Evolutionary conservation across 2,329 filamentous ascomycete genomes (phyloP), one percentile per base, ranked within the genome.

Genomic region (Epichloe sibirici): DNA sequence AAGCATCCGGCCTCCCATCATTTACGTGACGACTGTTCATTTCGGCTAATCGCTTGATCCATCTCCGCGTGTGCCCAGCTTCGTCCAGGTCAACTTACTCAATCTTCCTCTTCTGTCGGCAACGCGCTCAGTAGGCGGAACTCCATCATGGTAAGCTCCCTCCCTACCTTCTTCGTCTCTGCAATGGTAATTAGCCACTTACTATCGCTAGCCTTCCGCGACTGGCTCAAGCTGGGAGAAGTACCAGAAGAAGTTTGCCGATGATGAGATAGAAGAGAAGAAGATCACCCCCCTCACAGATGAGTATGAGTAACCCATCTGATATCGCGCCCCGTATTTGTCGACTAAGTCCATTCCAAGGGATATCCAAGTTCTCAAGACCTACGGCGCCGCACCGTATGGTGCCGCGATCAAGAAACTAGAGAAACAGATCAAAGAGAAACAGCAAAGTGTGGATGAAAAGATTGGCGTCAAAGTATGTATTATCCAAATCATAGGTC

Each of bases 361-460:
- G 77, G 93, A 98, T 76, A 98, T 98, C 65, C 90, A 96, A 75
- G 93, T 98, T 60, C 82, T 98, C 63, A 98, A 97, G 77, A 98
- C 93, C 57, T 98, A 98, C 71, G 94, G 94, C 64, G 90, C 91
- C 38, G 93, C 93, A 54, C 93, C 93, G 35, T 98, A 98, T 66
- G 91, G 89, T 60, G 85, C 88, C 47, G 86, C 89, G 55, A 76
- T 98, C 66, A 96, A 95, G 81, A 94, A 93, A 74, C 86, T 98
- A 57, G 93, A 98, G 74, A 95, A 97, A 72, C 88, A 96, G 74
- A 97, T 98, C 78, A 98, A 97, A 71, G 93, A 98, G 70, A 95
- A 95, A 72, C 93, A 98, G 73, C 86, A 88, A 65, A 95, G 90
- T 57, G 91, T 98, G 56, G 95, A 98, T 62, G 93, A 98, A 74